phyloP scores from a whole-genome alignment of 768 basidiomycete genomes.

The Sistotremastrum niveocremeum region DNA sequence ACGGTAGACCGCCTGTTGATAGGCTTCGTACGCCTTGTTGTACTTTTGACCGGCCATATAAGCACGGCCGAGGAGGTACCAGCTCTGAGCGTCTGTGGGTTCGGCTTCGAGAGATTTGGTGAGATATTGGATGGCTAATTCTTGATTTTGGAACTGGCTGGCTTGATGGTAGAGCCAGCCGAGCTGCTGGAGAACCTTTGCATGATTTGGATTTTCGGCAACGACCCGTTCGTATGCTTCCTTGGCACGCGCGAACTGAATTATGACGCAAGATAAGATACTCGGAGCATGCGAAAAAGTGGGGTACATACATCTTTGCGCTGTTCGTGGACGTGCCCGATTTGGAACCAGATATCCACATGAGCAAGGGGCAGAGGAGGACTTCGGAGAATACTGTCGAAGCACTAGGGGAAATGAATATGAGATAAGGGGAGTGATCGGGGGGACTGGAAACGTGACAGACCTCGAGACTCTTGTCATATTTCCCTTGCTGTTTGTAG shows the following conservation, averaged over 20 bases:
- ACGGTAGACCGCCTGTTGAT: conserved; percentile 97
- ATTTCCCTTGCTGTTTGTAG: conserved; percentile 98
- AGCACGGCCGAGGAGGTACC: conserved; percentile 96
- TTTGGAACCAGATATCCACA: conserved; percentile 99
- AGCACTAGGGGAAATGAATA: conserved; percentile 36
- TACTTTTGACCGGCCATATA: conserved; percentile 99
- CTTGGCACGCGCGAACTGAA: conserved; percentile 75
- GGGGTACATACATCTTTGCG: conserved; percentile 73
- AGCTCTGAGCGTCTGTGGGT: conserved; percentile 90
- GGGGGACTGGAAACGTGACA: conserved; percentile 4
- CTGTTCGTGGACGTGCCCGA: conserved; percentile 96
- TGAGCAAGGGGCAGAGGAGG: conserved; percentile 93
- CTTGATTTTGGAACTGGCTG: conserved; percentile 91
- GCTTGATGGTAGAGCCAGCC: conserved; percentile 98
- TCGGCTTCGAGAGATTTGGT: conserved; percentile 95
- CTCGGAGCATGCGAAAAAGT: conserved; percentile 1
- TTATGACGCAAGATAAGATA: conserved; percentile 5
- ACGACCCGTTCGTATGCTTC: conserved; percentile 96
- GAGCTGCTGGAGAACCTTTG: conserved; percentile 94
- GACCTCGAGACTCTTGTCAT: conserved; percentile 61
- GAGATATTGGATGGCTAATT: conserved; percentile 83
- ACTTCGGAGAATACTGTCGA: conserved; percentile 91
- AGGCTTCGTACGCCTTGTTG: conserved; percentile 98
- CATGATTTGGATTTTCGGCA: conserved; percentile 82
- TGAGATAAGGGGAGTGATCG: neutral